A percentile compares a stretch with the other conserved stretches of the same genome.
These are phyloP conservation scores for Nyssa sinensis DNA, from an alignment of 148 eudicot genomes.

Conservation along the genomic window DNA sequence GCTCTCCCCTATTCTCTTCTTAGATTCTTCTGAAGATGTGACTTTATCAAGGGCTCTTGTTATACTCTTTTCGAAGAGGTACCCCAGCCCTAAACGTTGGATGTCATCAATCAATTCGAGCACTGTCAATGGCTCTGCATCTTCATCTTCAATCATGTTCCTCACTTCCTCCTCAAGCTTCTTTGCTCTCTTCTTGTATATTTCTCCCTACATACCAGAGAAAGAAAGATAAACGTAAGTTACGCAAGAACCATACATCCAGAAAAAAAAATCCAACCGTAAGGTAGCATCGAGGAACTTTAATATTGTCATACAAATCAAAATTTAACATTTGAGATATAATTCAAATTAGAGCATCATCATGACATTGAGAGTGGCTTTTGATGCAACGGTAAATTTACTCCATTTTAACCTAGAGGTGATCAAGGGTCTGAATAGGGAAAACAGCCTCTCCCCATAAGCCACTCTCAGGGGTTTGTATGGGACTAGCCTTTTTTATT, in stretches of 20 bases:
- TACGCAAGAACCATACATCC: background rate
- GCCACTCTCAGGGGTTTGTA: no score
- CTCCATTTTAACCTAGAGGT: no score
- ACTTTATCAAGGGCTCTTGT: constrained; percentile 15
- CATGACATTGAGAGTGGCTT: no score
- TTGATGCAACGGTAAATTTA: no score
- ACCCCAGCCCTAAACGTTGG: constrained; percentile 25
- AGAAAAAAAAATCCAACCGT: no score
- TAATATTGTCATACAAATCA: background rate
- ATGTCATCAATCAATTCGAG: constrained; percentile 35
- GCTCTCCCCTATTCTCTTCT: background rate
- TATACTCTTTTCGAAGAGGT: constrained; percentile 22
- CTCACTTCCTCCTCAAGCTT: constrained; percentile 19
- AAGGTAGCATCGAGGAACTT: background rate
- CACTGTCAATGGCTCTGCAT: background rate
- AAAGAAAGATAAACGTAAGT: background rate
- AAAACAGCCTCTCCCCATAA: no score
- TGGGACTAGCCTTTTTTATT: no score
- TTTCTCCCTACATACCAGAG: constrained; percentile 3
- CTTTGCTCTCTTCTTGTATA: constrained; percentile 3
- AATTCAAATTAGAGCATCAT: no score
- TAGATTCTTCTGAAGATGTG: background rate
- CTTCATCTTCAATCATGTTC: constrained; percentile 14
- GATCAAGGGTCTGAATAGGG: no score
- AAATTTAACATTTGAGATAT: no score